Conservation (phyloP, 306 rosid genomes). For the Castanea mollissima region DNA sequence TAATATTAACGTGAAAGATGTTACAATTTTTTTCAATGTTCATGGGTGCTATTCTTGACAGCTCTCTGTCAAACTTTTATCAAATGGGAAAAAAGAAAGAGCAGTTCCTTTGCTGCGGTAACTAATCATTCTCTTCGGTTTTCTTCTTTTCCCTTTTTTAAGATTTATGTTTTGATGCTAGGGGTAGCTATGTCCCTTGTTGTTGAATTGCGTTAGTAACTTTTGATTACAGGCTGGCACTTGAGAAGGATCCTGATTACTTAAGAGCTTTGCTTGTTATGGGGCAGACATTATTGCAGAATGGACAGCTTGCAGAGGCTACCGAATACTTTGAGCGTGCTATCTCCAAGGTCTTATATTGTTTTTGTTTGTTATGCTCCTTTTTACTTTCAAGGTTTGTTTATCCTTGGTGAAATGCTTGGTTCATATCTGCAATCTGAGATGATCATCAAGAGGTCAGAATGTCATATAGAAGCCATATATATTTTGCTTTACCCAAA, state of each 20-base stretch:
- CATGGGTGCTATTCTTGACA: constrained; percentile 39
- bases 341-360: constrained; percentile 57
- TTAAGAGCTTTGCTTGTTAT: constrained; percentile 66
- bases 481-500: not conserved
- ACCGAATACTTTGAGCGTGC: constrained; percentile 59
- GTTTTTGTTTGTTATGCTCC: constrained; percentile 16
- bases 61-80: constrained; percentile 68
- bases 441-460: not conserved
- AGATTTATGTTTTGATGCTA: not conserved
- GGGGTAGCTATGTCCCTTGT: constrained; percentile 14
- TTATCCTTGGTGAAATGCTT: not conserved
- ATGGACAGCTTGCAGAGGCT: constrained; percentile 62
- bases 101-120: constrained; percentile 76
- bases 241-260: constrained; percentile 83
- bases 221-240: constrained; percentile 57
- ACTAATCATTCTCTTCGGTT: constrained; percentile 23
- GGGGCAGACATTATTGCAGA: constrained; percentile 76
- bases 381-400: not conserved
- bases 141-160: not conserved
- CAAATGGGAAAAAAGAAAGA: constrained; percentile 50
- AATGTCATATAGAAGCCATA: not conserved
- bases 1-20: not conserved
- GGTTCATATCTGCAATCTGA: not conserved
- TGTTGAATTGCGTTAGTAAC: constrained; percentile 21
- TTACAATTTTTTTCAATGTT: constrained; percentile 17